A percentile compares a stretch with the other conserved stretches of the same genome.
Conservation (phyloP, 805 yeast species). For the Candida vartiovaarae region DNA sequence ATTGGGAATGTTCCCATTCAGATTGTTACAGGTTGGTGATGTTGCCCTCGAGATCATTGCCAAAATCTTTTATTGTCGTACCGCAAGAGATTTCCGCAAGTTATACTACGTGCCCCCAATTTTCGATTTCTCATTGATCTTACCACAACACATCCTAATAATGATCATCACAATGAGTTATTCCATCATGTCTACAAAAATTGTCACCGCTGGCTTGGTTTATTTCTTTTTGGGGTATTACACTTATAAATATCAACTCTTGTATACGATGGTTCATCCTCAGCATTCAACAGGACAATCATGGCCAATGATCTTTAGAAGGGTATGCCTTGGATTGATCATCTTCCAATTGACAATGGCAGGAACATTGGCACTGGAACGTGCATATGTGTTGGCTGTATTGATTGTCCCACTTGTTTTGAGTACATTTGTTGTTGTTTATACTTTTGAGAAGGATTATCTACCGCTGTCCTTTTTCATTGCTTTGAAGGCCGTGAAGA, state of each 20-base stretch:
- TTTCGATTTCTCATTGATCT: slow-evolving; percentile 85
- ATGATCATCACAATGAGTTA: slow-evolving; percentile 81
- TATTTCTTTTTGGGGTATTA: slow-evolving; percentile 83
- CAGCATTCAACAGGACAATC: slow-evolving; percentile 96
- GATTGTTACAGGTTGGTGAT: slow-evolving; percentile 72
- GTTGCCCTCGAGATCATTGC: slow-evolving; percentile 65
- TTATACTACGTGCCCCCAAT: slow-evolving; percentile 74
- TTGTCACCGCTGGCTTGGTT: slow-evolving; percentile 75
- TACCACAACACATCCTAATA: slow-evolving; percentile 88
- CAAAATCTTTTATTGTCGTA: slow-evolving; percentile 48
- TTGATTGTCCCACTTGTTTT: slow-evolving; percentile 72
- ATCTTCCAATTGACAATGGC: slow-evolving; percentile 91
- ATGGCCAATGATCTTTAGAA: slow-evolving; percentile 85
- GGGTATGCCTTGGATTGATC: slow-evolving; percentile 73
- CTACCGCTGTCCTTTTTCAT: slow-evolving; percentile 79
- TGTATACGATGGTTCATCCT: slow-evolving; percentile 89
- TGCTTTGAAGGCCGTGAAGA: slow-evolving; percentile 68
- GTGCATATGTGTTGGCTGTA: slow-evolving; percentile 69
- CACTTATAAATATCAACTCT: slow-evolving; percentile 83
- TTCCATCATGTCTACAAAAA: slow-evolving; percentile 85
- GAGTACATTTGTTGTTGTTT: slow-evolving; percentile 55
- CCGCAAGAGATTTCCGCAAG: slow-evolving; percentile 75
- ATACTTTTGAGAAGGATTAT: slow-evolving; percentile 78
- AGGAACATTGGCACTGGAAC: slow-evolving; percentile 78
- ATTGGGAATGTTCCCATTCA: slow-evolving; percentile 84